These are phyloP conservation scores for Purpureocillium lavendulum DNA, from an alignment of 2,329 filamentous ascomycete genomes.

Conservation along the genomic window DNA sequence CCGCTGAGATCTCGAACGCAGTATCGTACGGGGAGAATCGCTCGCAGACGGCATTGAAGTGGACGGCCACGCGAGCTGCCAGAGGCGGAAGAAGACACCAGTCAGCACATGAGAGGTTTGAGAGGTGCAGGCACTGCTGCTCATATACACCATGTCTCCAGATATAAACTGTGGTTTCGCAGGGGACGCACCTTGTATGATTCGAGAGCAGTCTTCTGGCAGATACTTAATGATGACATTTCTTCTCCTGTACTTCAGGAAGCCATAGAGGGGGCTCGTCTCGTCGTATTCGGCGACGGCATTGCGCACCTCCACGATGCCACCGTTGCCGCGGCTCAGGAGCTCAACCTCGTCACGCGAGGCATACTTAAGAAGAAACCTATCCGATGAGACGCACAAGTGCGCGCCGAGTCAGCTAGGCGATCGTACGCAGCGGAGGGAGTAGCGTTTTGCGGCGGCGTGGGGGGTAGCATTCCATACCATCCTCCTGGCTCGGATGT, in stretches of 20 bases:
- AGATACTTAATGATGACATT: slow-evolving; percentile 91
- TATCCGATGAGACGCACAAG: slow-evolving; percentile 27
- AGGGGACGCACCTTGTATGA: slow-evolving; percentile 71
- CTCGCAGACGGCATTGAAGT: slow-evolving; percentile 60
- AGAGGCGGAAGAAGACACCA: slow-evolving; percentile 2
- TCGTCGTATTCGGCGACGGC: slow-evolving; percentile 74
- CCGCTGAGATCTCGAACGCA: slow-evolving; percentile 64
- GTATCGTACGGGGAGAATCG: slow-evolving; percentile 81
- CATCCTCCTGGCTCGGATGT: slow-evolving; percentile 84
- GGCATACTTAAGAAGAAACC: slow-evolving; percentile 91
- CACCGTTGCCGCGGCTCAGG: slow-evolving; percentile 67
- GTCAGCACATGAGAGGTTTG: slow-evolving; percentile 1
- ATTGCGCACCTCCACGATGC: slow-evolving; percentile 75
- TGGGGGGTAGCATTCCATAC: slow-evolving; percentile 42
- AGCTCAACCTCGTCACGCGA: slow-evolving; percentile 83
- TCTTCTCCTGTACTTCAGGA: slow-evolving; percentile 79
- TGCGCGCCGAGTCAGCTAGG: slow-evolving; percentile 9
- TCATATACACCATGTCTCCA: too few relatives aligned
- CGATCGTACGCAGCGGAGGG: background rate
- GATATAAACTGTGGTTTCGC: background rate
- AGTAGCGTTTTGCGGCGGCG: background rate
- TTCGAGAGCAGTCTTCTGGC: slow-evolving; percentile 79
- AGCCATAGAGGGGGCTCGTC: slow-evolving; percentile 81
- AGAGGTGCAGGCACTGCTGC: too few relatives aligned
- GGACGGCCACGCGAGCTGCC: slow-evolving; percentile 71